Base-by-base conservation (phyloP, 2,329 filamentous ascomycete species). In the Thermoascus crustaceus region DNA sequence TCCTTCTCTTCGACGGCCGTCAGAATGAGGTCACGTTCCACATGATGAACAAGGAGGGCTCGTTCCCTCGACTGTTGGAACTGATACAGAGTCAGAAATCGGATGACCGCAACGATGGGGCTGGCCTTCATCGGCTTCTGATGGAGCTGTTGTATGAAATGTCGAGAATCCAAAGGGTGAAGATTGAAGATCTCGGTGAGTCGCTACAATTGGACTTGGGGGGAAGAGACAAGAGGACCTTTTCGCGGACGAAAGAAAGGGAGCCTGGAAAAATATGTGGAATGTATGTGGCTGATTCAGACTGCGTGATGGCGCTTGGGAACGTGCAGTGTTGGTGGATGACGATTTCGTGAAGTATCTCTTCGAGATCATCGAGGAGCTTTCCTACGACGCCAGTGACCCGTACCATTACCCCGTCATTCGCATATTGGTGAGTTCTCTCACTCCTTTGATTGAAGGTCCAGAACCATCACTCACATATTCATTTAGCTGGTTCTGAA, bases 391-490 rank as follows among this genome's bases (percentile, higher is more conserved):
- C 60, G 80, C 76, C 14, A 77, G 86, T 47, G 91, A 96, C 58
- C 89, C 89, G 1, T 98, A 94, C 58, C 89, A 96, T 58, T 96
- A 95, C 57, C 83, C 86, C 4, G 82, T 95, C 30, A 95, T 98
- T 53, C 78, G 88, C 45, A 88, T 96, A 32, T 61, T 98, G 64
- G 87, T 94, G 64, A 58, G 80, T 68, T 5, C 20, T 24, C 21
- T 7, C 9, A 8, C 9, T 24, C 9, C 30, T 10, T 18, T 17
- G 17, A 11, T 5, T 21, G 5, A 9, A 21, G 11, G 14, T n/a
- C n/a, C n/a, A 8, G n/a, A 10, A 2, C 18, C 31, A 16, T 8
- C 11, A 20, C 10, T 37, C 40, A 31, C 46, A 53, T 34, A 53
- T 40, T 38, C 21, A 39, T 38, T 38, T 46, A 94, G 85, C 75